These are phyloP conservation scores for Prasinococcaceae sp. DNA, from an alignment of 139 green algal species.

Conservation along the genomic window DNA sequence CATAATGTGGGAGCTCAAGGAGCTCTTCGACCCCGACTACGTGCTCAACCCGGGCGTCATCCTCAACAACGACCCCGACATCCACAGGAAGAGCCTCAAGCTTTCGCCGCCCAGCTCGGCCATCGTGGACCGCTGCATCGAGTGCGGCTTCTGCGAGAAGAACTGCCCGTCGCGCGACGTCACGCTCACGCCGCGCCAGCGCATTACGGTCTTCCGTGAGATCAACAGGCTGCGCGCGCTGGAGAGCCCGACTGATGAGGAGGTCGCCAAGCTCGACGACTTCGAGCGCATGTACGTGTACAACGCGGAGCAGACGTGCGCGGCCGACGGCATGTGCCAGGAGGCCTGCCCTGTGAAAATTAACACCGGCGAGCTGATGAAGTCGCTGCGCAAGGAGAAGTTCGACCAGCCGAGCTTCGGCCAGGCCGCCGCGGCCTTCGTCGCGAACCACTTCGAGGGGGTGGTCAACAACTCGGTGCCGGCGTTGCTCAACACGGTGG, in stretches of 20 bases:
- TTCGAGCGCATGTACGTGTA: constrained; percentile 54
- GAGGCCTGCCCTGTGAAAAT: constrained; percentile 97
- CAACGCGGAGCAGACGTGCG: constrained; percentile 76
- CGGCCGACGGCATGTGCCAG: constrained; percentile 94
- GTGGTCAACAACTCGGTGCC: constrained; percentile 46
- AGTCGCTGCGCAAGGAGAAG: constrained; percentile 27
- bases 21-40: constrained; percentile 79
- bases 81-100: constrained; percentile 80
- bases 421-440: not conserved
- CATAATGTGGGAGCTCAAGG: constrained; percentile 96
- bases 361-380: constrained; percentile 91
- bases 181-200: constrained; percentile 83
- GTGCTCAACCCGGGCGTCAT: constrained; percentile 84
- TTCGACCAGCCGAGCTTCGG: not conserved
- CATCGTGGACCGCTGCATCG: constrained; percentile 85
- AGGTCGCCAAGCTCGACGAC: constrained; percentile 35
- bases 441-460: constrained; percentile 75
- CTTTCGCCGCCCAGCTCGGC: constrained; percentile 52
- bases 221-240: constrained; percentile 44
- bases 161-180: constrained; percentile 88
- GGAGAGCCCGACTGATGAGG: constrained; percentile 2
- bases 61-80: constrained; percentile 38
- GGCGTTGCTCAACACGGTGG: constrained; percentile 59
- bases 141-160: constrained; percentile 96
- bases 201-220: constrained; percentile 83